Base-by-base conservation (phyloP, 2,329 filamentous ascomycete species). In the Fusarium devonianum region DNA sequence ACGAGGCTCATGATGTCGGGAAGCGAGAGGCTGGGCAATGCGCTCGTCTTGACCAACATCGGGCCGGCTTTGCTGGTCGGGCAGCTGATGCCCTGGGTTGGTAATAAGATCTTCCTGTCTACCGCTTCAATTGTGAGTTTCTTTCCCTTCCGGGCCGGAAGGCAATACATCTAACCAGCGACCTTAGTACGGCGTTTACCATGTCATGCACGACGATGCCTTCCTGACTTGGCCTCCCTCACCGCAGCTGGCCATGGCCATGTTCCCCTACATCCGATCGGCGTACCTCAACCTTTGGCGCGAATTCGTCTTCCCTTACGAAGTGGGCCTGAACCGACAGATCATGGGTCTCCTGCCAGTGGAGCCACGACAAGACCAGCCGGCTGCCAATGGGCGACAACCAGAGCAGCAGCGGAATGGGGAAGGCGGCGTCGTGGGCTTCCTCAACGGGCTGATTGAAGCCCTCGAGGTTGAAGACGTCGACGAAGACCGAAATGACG, bases 201-300 rank as follows among this genome's bases (percentile, higher is more conserved):
- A 79, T 18, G 63, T 78, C 25, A 70, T 76, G 42, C 71, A 75
- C 32, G 71, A 79, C 29, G 70, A 75, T 21, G 64, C 75, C n/a
- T 71, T 77, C 36, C 69, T 78, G 14, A 63, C 67, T 11, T 84
- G 81, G 81, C 81, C 82, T 1, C 81, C 80, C 0, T 78, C 80
- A 1, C 77, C 80, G 1, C 72, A 75, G 28, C 76, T 80, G 49
- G 77, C 75, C n/a, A 66, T 83, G 40, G 71, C 76, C 2, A 53
- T 78, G 3, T 76, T 82, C 53, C 82, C 82, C 0, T 75, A 75
- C 32, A 64, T 76, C 4, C 71, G 72, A 23, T 70, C 69, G 30
- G 55, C 76, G 7, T 82, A 84, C 63, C 71, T 73, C 52, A 72
- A 71, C 41, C 29, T 82, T 3, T 78, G 80, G 62, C 73, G 71